phyloP scores from a whole-genome alignment of 1,139 yeast species.

The Casaregolazyma suthepensis region DNA sequence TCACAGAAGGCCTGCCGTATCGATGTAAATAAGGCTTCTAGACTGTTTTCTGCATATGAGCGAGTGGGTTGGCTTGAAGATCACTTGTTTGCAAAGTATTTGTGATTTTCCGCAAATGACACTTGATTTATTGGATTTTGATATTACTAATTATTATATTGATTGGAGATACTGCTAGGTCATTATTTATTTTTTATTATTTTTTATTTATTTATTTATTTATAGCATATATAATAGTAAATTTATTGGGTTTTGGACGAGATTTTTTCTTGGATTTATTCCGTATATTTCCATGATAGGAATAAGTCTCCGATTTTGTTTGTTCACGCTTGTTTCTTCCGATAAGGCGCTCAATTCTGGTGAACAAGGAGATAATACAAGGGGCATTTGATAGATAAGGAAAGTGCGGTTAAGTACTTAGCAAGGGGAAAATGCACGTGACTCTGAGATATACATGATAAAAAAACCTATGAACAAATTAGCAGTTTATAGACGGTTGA shows the following conservation, averaged over 20 bases:
- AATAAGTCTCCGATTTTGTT: background rate
- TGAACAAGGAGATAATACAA: background rate
- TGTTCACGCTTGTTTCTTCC: background rate
- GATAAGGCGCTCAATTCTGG: background rate
- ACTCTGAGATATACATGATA: background rate
- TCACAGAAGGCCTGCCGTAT: slow-evolving; percentile 97
- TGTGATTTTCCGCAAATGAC: slow-evolving; percentile 23
- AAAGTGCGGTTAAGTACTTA: background rate
- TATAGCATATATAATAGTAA: slow-evolving; percentile 1
- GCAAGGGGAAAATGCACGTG: background rate
- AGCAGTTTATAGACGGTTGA: background rate
- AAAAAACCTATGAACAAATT: background rate
- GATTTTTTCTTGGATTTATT: background rate
- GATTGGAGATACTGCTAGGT: slow-evolving; percentile 6
- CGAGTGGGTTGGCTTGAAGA: slow-evolving; percentile 94
- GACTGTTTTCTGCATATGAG: slow-evolving; percentile 88
- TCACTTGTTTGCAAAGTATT: slow-evolving; percentile 53
- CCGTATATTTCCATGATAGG: background rate
- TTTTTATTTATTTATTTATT: slow-evolving; percentile 2
- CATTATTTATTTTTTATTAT: slow-evolving; percentile 5
- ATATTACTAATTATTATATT: slow-evolving; percentile 4
- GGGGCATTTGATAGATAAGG: background rate
- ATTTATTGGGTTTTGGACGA: background rate
- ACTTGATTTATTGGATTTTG: background rate
- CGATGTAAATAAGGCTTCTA: slow-evolving; percentile 92